Conservation (phyloP, 345 rosid genomes). For the Hirschfeldia incana region DNA sequence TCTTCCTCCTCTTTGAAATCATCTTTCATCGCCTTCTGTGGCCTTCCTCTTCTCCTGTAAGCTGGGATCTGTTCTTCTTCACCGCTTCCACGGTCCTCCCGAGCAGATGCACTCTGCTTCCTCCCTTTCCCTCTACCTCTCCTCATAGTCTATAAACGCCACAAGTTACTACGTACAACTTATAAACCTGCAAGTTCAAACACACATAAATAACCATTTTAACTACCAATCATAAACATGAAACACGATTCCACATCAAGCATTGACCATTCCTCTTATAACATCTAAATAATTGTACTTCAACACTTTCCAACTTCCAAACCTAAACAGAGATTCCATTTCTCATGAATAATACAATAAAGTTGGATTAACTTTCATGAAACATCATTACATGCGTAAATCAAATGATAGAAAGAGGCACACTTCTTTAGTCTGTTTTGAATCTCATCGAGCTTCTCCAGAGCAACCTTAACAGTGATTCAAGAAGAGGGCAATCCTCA, state of each 20-base stretch:
- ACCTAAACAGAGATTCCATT: constrained; percentile 6
- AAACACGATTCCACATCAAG: not conserved
- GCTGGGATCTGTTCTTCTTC: constrained; percentile 66
- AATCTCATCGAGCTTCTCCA: not conserved
- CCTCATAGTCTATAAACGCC: constrained; percentile 27
- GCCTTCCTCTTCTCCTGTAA: constrained; percentile 68
- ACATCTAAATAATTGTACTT: not conserved
- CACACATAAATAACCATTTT: not conserved
- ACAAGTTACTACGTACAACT: not conserved
- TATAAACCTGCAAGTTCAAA: constrained; percentile 11
- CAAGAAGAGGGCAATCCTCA: not conserved
- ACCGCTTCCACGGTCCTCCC: constrained; percentile 55
- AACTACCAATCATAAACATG: not conserved
- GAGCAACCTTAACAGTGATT: not conserved
- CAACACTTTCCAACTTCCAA: not conserved
- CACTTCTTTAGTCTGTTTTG: too few species aligned
- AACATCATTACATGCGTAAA: constrained; percentile 22
- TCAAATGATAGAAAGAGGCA: not conserved
- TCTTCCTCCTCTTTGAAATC: constrained; percentile 47
- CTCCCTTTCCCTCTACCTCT: constrained; percentile 77
- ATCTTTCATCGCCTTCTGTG: constrained; percentile 58
- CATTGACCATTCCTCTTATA: not conserved
- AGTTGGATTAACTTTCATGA: not conserved
- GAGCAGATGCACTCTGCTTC: constrained; percentile 51
- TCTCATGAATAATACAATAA: not conserved